Conservation (phyloP, 345 rosid genomes). For the Eucalyptus regnans region DNA sequence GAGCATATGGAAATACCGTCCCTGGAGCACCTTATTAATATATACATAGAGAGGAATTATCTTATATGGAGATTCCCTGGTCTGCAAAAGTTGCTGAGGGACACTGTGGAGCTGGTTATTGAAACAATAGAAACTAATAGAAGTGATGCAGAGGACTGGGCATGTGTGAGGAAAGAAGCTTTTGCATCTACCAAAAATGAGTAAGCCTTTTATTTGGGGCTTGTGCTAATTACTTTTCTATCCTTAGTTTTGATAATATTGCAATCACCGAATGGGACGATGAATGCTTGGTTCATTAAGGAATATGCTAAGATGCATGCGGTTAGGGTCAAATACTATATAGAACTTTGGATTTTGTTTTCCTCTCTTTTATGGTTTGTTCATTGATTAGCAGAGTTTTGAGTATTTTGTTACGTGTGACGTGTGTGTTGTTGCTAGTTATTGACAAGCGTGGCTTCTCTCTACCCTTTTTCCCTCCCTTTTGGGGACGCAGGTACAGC, state of each 20-base stretch:
- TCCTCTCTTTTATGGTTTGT: background rate
- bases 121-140: constrained; percentile 38
- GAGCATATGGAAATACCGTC: constrained; percentile 61
- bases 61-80: constrained; percentile 89
- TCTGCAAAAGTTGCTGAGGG: constrained; percentile 56
- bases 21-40: constrained; percentile 62
- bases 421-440: background rate
- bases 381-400: background rate
- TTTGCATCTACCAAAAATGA: constrained; percentile 74
- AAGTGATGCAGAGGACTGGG: constrained; percentile 64
- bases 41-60: constrained; percentile 76
- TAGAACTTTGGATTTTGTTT: background rate
- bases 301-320: background rate
- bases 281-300: background rate
- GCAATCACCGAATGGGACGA: background rate
- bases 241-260: background rate
- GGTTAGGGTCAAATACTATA: background rate
- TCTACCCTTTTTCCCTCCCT: background rate
- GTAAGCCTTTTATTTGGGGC: constrained; percentile 27
- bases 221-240: background rate
- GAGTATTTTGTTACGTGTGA: background rate
- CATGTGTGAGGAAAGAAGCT: constrained; percentile 65
- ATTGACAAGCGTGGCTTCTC: background rate
- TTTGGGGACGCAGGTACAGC: constrained; percentile 24
- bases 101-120: constrained; percentile 39